Base-by-base conservation (phyloP, 148 eudicot genomes). In the Cornus kousa region DNA sequence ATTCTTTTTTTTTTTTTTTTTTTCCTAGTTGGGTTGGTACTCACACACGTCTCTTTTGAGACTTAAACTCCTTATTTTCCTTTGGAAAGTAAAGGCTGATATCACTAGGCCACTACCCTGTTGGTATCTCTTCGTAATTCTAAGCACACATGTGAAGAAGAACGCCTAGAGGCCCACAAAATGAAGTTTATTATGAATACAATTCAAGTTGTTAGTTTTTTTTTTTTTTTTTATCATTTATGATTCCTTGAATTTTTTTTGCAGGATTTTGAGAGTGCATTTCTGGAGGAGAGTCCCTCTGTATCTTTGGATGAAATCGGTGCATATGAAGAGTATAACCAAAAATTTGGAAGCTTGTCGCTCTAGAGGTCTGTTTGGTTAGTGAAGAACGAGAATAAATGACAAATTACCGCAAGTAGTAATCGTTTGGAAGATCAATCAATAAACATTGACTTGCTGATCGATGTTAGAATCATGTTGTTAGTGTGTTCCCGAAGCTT, bases 261-360 rank as follows among this genome's bases (percentile, higher is more conserved):
- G 74, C 64, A 96, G 99, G 99, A 96, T 79, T 96, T 96, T 81
- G 92, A 86, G 88, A 73, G 87, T 76, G 90, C 98, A 77, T 76
- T 96, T 72, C 98, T 92, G 77, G 98, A 96, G 81, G 99, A 93
- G 76, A 90, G 99, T 82, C 92, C 97, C 69, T 96, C 99, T 2
- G 99, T 93, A 78, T 96, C 99, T 50, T 66, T 71, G 22, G 88
- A 89, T 78, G 98, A 96, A 76, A 94, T 96, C 17, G 94, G 92
- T 50, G 81, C 82, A n/a, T 96, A 92, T 69, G 97, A 90, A 83
- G 87, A 84, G 14, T 96, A 98, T 97, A 96, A 96, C 88, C 89
- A 88, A 69, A 92, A 90, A 74, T 96, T 96, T 55, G 99, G 99
- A 67, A 93, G 99, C 87, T 87, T 96, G 77, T 80, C 99, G 9